phyloP scores from a whole-genome alignment of 176 grass and related monocot species.

The Aegilops tauschii region DNA sequence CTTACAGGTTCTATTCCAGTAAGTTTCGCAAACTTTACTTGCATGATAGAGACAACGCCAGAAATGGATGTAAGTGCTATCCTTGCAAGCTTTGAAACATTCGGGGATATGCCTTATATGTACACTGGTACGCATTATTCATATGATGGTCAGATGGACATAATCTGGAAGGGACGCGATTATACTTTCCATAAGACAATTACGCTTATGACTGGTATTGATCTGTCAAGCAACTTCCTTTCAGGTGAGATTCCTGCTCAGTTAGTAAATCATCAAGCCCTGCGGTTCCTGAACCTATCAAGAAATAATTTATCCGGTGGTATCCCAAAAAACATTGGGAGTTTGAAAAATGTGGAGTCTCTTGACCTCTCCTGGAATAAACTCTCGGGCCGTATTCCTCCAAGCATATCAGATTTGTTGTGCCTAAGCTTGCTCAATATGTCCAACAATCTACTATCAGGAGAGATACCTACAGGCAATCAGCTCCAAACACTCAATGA shows the following conservation, averaged over 20 bases:
- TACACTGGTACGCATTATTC: no score
- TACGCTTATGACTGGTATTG: background rate
- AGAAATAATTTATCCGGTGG: conserved; percentile 5
- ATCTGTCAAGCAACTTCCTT: conserved; percentile 6
- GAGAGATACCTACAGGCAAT: conserved; percentile 4
- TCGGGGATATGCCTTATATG: no score
- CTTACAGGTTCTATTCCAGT: conserved; percentile 10
- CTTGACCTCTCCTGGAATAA: conserved; percentile 23
- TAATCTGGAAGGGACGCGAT: background rate
- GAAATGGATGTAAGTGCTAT: background rate
- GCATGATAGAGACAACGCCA: background rate
- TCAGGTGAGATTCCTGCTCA: background rate
- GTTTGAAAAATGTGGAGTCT: background rate
- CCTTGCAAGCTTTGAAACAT: no score
- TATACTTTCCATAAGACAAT: background rate
- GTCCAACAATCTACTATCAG: background rate
- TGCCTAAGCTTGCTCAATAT: background rate
- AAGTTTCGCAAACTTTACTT: background rate
- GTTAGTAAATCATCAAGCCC: background rate
- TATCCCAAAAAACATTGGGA: conserved; percentile 4
- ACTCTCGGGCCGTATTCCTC: conserved; percentile 5
- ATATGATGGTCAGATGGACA: background rate
- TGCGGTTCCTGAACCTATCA: conserved; percentile 11
- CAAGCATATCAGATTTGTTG: background rate
- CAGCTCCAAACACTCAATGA: conserved; percentile 11